Evolutionary conservation across 2,329 filamentous ascomycete genomes (phyloP), one percentile per base, ranked within the genome.

Genomic region (Xylaria sp.): DNA sequence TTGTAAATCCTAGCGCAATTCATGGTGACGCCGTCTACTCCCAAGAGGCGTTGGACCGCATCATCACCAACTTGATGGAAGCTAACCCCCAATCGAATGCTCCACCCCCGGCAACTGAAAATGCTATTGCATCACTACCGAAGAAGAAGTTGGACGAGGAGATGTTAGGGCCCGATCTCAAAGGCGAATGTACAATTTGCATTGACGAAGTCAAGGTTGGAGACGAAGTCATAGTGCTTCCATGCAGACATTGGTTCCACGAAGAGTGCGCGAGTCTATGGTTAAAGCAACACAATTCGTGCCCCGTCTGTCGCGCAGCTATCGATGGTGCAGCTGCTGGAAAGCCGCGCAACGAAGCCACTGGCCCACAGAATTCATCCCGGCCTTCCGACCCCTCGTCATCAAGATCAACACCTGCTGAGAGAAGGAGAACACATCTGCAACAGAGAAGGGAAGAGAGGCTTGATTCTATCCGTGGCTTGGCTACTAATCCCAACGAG

Each of bases 231-330:
- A 88, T 92, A 0, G 86, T 91, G 54, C 81, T 99, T 60, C 94
- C 94, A 0, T 99, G 96, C 81, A 91, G 89, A 68, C 96, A 99
- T 77, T 97, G 93, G 93, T 98, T 97, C 79, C 95, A 98, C 76
- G 90, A 91, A 66, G 84, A 88, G 29, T 98, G 95, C 75, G 92
- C 96, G 40, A 86, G 89, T 27, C 85, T 92, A 59, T 98, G 95
- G 95, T 82, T 98, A 60, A 88, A 87, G 75, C 92, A 97, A 80
- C 94, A 98, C 80, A 94, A 98, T 75, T 97, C 94, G 0, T 98
- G 95, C 75, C 95, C 95, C 1, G 91, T 94, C 62, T 95, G 92
- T 77, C 87, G 92, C 47, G 87, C 87, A 18, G 78, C 87, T 2
- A 86, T 89, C 47, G 86, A 87, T 72, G 81, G 74, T 69, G 74